Percentiles rank a stretch among this genome's conserved stretches.
These are phyloP conservation scores for Botrytis cinerea DNA, from an alignment of 2,329 filamentous ascomycete species.

Conservation along the genomic window DNA sequence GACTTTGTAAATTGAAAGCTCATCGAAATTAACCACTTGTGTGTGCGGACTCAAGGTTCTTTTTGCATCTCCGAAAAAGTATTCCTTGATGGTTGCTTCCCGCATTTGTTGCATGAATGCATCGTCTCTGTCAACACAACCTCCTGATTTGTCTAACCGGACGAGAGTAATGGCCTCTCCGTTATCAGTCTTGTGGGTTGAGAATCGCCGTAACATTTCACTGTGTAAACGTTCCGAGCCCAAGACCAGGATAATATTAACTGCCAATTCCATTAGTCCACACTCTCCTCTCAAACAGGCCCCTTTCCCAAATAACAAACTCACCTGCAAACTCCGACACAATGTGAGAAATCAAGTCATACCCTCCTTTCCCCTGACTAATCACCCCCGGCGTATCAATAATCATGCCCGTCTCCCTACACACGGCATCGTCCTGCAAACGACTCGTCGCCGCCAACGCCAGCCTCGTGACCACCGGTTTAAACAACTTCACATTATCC, in stretches of 20 bases:
- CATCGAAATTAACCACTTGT: constrained; percentile 77
- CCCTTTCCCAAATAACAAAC: not conserved
- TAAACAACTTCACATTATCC: constrained; percentile 72
- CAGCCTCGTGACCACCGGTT: constrained; percentile 71
- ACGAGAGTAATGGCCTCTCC: constrained; percentile 75
- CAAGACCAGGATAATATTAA: constrained; percentile 80
- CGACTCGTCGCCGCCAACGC: constrained; percentile 77
- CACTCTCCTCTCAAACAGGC: not conserved
- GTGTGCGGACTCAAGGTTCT: constrained; percentile 84
- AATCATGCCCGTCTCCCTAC: constrained; percentile 74
- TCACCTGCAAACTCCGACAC: constrained; percentile 66
- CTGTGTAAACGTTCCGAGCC: constrained; percentile 76
- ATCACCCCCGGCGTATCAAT: constrained; percentile 79
- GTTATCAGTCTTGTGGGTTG: constrained; percentile 53
- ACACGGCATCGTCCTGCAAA: constrained; percentile 71
- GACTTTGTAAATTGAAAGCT: constrained; percentile 71
- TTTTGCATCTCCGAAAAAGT: constrained; percentile 85
- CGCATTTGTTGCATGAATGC: constrained; percentile 71
- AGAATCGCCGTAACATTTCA: constrained; percentile 72
- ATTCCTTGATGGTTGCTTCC: constrained; percentile 80
- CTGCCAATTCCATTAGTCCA: constrained; percentile 40
- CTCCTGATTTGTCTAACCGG: constrained; percentile 80
- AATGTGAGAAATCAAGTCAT: constrained; percentile 81
- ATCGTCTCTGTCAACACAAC: constrained; percentile 75
- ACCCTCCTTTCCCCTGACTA: constrained; percentile 63